Percentiles rank a stretch among this genome's conserved stretches.
Conservation (phyloP, 768 basidiomycete genomes). For the Sporobolomyces roseus region DNA sequence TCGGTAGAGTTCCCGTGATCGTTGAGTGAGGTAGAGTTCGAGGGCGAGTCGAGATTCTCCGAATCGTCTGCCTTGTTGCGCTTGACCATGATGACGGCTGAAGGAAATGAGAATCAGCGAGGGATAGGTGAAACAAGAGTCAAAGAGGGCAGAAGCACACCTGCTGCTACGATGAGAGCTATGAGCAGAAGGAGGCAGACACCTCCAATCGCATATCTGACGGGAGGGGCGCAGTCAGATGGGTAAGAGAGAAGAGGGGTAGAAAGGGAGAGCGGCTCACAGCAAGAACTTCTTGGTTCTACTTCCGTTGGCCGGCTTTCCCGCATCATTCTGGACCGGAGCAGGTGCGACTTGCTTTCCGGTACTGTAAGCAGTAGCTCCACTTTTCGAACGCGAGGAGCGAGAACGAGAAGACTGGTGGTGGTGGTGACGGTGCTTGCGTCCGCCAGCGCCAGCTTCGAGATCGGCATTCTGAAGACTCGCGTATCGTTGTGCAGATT, state of each 20-base stretch:
- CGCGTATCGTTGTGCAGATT: background rate
- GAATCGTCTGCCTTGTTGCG: background rate
- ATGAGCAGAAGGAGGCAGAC: background rate
- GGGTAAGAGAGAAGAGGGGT: no score
- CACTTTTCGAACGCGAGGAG: no score
- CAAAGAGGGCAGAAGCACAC: background rate
- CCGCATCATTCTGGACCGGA: no score
- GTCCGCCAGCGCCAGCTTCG: background rate
- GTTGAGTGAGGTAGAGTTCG: conserved; percentile 12
- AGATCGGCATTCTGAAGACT: no score
- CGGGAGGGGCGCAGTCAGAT: no score
- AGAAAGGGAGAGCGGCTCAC: no score
- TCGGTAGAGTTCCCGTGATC: conserved; percentile 1
- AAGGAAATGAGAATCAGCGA: background rate
- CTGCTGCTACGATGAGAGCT: background rate
- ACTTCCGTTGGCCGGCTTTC: no score
- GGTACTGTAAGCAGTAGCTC: no score
- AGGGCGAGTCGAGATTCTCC: background rate
- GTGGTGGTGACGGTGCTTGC: conserved; percentile 3
- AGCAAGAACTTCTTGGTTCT: no score
- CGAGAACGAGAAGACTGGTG: no score
- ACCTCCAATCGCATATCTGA: no score
- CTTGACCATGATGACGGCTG: conserved; percentile 5
- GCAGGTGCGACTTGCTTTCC: no score
- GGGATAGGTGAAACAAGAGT: background rate